A percentile compares a stretch with the other conserved stretches of the same genome.
Conservation (phyloP, 768 basidiomycete genomes). For the Naganishia antarctica region DNA sequence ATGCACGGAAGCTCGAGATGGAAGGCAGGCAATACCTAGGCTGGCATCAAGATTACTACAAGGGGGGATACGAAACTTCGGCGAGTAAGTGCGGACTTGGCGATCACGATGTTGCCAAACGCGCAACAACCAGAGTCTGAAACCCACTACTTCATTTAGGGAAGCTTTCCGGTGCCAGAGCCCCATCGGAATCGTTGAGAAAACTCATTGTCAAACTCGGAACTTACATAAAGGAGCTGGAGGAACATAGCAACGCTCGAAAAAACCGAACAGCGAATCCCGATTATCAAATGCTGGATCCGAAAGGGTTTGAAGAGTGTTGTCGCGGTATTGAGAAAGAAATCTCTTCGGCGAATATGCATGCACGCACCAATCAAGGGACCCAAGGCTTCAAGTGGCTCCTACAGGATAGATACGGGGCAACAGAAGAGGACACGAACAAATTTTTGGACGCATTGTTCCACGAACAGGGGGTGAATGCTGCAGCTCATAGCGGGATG, state of each 20-base stretch:
- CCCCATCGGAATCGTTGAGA: background rate
- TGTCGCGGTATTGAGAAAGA: background rate
- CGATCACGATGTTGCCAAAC: no score
- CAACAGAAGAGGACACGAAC: background rate
- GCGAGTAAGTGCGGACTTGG: background rate
- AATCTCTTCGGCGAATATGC: background rate
- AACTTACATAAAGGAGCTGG: background rate
- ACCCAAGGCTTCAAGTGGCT: slow-evolving; percentile 1
- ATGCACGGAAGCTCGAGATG: slow-evolving; percentile 3
- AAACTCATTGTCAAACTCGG: background rate
- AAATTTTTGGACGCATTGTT: slow-evolving; percentile 5
- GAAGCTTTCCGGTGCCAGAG: background rate
- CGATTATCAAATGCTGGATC: background rate
- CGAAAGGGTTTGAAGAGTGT: background rate
- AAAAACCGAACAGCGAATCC: background rate
- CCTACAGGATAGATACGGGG: slow-evolving; percentile 3
- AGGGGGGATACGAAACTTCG: slow-evolving; percentile 3
- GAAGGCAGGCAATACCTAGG: slow-evolving; percentile 8
- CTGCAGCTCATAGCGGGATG: background rate
- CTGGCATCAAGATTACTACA: slow-evolving; percentile 14
- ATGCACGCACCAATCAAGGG: slow-evolving; percentile 8
- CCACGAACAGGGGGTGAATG: slow-evolving; percentile 2
- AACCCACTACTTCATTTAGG: background rate
- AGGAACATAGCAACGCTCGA: background rate
- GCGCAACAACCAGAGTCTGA: background rate